Evolutionary conservation across 371 early-diverging fungal species (phyloP), one percentile per base, ranked within the genome.

Genomic region (Apophysomyces variabilis): DNA sequence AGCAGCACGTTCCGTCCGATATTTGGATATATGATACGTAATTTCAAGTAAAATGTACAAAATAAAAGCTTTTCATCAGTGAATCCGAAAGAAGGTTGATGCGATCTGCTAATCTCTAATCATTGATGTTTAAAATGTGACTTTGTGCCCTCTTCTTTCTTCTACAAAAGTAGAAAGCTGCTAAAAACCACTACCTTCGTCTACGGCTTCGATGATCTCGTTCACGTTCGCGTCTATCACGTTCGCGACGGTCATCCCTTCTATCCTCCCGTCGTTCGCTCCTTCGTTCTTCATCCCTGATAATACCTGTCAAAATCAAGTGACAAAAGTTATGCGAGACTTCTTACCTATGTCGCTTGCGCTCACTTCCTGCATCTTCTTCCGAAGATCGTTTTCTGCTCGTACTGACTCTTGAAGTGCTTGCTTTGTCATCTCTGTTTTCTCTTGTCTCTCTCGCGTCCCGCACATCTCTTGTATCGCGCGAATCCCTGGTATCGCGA

Each of bases 181-280:
- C 32, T 26, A 26, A 26, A 26, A 26, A 21, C 13, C 57, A 38
- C 38, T 63, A 54, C 56, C 62, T 18, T 45, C 38, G 37, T 61
- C 62, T 63, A 50, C 54, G 54, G 54, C 54, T 57, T 39, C 39
- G 44, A 12, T 62, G 54, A 26, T 69, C 69, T 7, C 70, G 64
- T 46, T 69, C 70, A 6, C 66, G 65, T 12, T 66, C 61, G 14
- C 70, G 66, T 16, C 74, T 47, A 7, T 70, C 68, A n/a, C 64
- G 62, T 14, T 54, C 65, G 39, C 61, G 61, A 16, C 58, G 45
- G 14, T 58, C 62, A 39, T 61, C 69, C 7, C 57, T 36, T 38
- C 65, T 43, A n/a, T 66, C 70, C 7, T 66, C 60, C 13, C 77
- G 57, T 66, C 76, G 37, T 37, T 70, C 73, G 57, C 73, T 75